These are phyloP conservation scores for Aspergillus sp. DNA, from an alignment of 2,329 filamentous ascomycete genomes.

Conservation along the genomic window DNA sequence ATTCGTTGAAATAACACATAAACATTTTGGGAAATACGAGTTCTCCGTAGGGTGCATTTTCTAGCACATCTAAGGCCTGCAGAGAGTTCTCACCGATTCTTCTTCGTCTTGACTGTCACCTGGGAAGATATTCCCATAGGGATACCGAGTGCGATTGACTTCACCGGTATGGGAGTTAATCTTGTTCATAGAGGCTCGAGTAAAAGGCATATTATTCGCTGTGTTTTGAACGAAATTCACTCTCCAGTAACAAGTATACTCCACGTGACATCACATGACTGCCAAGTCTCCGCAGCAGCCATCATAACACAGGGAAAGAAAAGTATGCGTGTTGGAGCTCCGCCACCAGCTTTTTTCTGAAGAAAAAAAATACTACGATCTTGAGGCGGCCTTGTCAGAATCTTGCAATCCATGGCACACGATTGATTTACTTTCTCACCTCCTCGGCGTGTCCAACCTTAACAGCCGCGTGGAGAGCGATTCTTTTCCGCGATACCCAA, in stretches of 20 bases:
- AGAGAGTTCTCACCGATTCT: not conserved
- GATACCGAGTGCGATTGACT: not conserved
- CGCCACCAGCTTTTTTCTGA: not conserved
- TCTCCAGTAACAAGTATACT: not conserved
- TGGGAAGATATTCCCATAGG: not conserved
- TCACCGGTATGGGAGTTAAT: not conserved
- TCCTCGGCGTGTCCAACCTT: not conserved
- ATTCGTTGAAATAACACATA: not conserved
- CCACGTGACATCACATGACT: slow-evolving; percentile 20
- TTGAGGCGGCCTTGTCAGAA: not conserved
- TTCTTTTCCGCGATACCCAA: slow-evolving; percentile 5
- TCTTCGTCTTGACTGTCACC: not conserved
- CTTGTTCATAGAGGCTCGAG: too few species aligned
- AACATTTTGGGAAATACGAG: not conserved
- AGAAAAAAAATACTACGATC: not conserved
- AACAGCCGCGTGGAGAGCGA: not conserved
- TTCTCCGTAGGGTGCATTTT: not conserved
- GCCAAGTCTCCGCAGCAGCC: slow-evolving; percentile 16
- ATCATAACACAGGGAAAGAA: slow-evolving; percentile 7
- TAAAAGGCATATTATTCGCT: too few species aligned
- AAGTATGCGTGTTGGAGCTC: slow-evolving; percentile 5
- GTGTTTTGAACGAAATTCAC: too few species aligned
- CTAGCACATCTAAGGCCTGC: not conserved
- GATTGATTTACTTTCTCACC: not conserved
- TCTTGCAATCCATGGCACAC: not conserved